Percentiles rank a stretch among this genome's conserved stretches.
phyloP scores from a whole-genome alignment of 257 asterid species.

The Ballota nigra region DNA sequence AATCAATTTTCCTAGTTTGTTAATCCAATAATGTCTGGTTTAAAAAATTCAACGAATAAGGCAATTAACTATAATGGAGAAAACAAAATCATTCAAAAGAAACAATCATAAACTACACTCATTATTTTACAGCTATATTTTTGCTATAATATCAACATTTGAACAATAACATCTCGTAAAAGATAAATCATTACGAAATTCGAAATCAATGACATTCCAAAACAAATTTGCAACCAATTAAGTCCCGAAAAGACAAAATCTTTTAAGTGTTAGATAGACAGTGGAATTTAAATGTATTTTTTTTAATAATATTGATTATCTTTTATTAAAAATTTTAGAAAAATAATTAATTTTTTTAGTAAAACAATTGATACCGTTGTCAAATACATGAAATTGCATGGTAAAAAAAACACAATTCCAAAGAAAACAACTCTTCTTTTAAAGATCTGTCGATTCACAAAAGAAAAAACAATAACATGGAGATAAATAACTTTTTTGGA shows the following conservation, averaged over 20 bases:
- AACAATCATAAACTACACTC: not conserved
- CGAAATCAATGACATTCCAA: slow-evolving; percentile 6
- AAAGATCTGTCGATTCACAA: slow-evolving; percentile 9
- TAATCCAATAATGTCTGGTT: not conserved
- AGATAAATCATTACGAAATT: not conserved
- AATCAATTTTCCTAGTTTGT: not conserved
- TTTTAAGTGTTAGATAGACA: not conserved
- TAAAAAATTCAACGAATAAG: not conserved
- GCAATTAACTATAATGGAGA: not conserved
- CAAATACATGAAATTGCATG: too few species aligned
- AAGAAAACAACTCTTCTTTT: too few species aligned
- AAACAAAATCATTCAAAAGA: not conserved
- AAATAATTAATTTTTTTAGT: too few species aligned
- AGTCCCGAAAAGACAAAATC: slow-evolving; percentile 11
- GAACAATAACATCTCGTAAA: not conserved
- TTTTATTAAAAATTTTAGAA: too few species aligned
- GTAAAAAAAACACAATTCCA: too few species aligned
- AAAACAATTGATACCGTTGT: too few species aligned
- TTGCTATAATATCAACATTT: not conserved
- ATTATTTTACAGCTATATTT: not conserved
- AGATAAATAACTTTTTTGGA: too few species aligned
- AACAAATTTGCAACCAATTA: slow-evolving; percentile 15
- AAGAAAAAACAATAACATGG: not conserved
- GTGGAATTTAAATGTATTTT: too few species aligned
- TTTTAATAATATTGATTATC: too few species aligned